These are phyloP conservation scores for Dissophora ornata DNA, from an alignment of 192 early-diverging fungal genomes.

Conservation along the genomic window DNA sequence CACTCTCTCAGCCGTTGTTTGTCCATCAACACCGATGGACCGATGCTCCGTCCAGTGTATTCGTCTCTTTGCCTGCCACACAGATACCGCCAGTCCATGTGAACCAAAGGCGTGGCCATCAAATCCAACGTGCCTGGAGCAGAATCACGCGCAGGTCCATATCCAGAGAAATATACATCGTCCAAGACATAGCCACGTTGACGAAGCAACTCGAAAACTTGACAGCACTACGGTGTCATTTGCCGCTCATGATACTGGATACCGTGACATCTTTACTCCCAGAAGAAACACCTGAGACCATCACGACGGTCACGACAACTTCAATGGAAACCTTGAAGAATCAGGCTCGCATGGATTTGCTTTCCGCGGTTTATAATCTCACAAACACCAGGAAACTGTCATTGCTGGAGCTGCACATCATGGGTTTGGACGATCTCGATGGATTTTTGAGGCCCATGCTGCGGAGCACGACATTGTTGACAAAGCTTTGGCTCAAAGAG, in stretches of 20 bases:
- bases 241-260: not conserved
- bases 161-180: not conserved
- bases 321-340: conserved; percentile 2
- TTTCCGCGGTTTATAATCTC: not conserved
- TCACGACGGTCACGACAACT: not conserved
- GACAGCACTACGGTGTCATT: not conserved
- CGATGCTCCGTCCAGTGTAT: not conserved
- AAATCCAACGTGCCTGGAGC: too few relatives aligned
- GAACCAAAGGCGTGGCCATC: too few relatives aligned
- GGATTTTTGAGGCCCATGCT: conserved; percentile 21
- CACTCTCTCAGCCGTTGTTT: not conserved
- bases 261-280: not conserved
- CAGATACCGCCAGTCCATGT: too few relatives aligned
- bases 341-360: conserved; percentile 5
- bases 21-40: conserved; percentile 1
- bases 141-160: not conserved
- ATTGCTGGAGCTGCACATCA: conserved; percentile 6
- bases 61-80: not conserved
- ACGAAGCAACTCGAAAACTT: conserved; percentile 4
- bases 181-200: not conserved
- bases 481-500: conserved; percentile 2
- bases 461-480: not conserved
- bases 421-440: conserved; percentile 9
- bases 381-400: not conserved
- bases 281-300: not conserved